phyloP scores from a whole-genome alignment of 164 flowering plant species.

The Stephania japonica region DNA sequence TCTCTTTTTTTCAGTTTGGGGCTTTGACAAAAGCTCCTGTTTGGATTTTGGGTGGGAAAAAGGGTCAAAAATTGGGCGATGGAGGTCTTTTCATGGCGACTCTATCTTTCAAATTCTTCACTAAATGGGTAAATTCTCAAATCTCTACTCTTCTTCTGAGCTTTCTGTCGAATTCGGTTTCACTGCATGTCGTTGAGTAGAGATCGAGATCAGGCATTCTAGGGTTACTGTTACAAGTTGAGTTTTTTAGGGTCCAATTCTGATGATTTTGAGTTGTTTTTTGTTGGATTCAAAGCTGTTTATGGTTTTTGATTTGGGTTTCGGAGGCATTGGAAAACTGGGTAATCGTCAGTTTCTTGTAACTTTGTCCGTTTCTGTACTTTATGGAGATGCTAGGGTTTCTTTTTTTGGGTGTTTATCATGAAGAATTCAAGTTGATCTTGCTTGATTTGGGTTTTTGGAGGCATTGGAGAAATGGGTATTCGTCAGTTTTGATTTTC shows the following conservation, averaged over 20 bases:
- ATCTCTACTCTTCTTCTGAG: constrained; percentile 4
- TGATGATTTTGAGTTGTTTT: neutral
- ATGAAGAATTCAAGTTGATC: neutral
- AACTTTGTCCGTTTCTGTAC: neutral
- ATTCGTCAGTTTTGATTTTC: neutral
- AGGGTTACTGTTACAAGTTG: constrained; percentile 19
- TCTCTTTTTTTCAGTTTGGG: neutral
- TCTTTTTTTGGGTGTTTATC: neutral
- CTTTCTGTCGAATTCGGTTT: constrained; percentile 10
- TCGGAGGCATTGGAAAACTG: neutral
- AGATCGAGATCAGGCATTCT: constrained; percentile 20
- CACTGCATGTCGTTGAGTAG: constrained; percentile 4
- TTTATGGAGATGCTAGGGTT: neutral
- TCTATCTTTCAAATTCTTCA: constrained; percentile 28
- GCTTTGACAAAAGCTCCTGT: constrained; percentile 6
- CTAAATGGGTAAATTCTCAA: constrained; percentile 20
- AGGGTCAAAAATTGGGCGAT: constrained; percentile 19
- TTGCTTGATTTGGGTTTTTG: constrained; percentile 4
- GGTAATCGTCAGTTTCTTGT: neutral
- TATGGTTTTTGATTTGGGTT: constrained; percentile 2
- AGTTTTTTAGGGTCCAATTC: neutral
- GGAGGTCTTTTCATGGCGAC: constrained; percentile 36
- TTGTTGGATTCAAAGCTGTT: constrained; percentile 4
- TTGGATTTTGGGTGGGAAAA: constrained; percentile 27
- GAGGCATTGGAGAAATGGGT: neutral